Conservation (phyloP, 23 red algal species). For the Chondrus crispus region DNA sequence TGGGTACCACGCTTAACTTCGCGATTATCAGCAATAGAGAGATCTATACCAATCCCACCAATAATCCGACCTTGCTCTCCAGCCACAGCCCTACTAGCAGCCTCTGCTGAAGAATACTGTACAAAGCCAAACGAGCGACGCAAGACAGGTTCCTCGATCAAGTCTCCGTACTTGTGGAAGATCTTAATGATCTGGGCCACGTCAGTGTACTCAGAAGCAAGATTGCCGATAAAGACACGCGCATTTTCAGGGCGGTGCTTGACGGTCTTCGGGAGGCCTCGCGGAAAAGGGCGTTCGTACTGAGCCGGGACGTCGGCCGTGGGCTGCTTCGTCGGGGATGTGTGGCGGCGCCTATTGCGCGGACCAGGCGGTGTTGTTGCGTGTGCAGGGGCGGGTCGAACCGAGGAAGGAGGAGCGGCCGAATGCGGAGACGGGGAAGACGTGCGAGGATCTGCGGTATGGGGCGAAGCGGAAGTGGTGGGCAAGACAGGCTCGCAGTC, state of each 20-base stretch:
- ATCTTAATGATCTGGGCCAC: constrained; percentile 64
- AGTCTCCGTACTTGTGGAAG: constrained; percentile 89
- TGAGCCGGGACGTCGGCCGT: too few species aligned
- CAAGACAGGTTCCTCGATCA: constrained; percentile 94
- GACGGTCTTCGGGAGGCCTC: constrained; percentile 50
- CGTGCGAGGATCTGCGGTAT: too few species aligned
- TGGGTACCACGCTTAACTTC: constrained; percentile 59
- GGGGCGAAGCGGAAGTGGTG: too few species aligned
- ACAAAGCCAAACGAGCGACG: constrained; percentile 90
- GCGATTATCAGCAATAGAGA: constrained; percentile 84
- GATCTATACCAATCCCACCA: constrained; percentile 80
- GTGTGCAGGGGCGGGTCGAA: too few species aligned
- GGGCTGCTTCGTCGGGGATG: too few species aligned
- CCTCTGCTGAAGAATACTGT: constrained; percentile 79
- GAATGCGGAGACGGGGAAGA: too few species aligned
- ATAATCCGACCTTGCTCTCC: constrained; percentile 84
- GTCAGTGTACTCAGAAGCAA: constrained; percentile 82
- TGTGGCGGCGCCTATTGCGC: too few species aligned
- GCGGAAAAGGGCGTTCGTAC: too few species aligned
- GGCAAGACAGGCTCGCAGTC: too few species aligned
- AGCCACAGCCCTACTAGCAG: constrained; percentile 64
- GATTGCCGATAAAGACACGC: constrained; percentile 95
- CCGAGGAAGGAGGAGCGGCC: too few species aligned
- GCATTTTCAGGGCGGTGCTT: constrained; percentile 68
- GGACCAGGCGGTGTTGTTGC: too few species aligned